phyloP scores from a whole-genome alignment of 108 stramenopile genomes.

The Bacterosira constricta region DNA sequence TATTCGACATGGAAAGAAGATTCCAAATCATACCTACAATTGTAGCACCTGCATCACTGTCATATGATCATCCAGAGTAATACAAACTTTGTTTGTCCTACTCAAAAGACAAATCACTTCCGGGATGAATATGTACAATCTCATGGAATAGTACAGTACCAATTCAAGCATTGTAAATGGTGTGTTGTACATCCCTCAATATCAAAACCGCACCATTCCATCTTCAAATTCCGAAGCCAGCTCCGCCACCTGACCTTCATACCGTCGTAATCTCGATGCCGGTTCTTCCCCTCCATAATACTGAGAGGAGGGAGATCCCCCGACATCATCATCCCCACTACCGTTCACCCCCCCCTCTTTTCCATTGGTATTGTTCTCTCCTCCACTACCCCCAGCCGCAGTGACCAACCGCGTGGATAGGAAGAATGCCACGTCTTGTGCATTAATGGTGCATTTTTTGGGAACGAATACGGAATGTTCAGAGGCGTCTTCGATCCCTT shows the following conservation, averaged over 20 bases:
- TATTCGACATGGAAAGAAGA: no score
- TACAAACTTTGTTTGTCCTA: no score
- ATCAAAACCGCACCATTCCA: constrained; percentile 83
- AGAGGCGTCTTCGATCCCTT: constrained; percentile 74
- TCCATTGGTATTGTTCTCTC: constrained; percentile 21
- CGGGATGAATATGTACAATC: background rate
- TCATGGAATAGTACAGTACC: background rate
- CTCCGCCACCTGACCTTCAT: constrained; percentile 68
- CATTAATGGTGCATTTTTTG: constrained; percentile 69
- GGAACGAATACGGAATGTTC: constrained; percentile 89
- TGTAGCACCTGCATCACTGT: no score
- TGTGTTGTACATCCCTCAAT: no score
- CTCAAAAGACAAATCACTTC: background rate
- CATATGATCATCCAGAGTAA: no score
- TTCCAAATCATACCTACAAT: no score
- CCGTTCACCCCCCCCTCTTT: background rate
- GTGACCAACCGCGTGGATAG: constrained; percentile 73
- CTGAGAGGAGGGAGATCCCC: background rate
- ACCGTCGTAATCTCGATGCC: constrained; percentile 55
- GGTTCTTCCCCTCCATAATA: constrained; percentile 52
- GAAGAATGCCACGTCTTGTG: constrained; percentile 90
- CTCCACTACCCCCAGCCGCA: constrained; percentile 38
- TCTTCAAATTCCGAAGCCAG: constrained; percentile 79
- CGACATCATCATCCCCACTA: constrained; percentile 36
- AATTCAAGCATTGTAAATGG: background rate